Evolutionary conservation across 805 yeast genomes (phyloP).

Genomic region (Saccharomycopsis sp.): DNA sequence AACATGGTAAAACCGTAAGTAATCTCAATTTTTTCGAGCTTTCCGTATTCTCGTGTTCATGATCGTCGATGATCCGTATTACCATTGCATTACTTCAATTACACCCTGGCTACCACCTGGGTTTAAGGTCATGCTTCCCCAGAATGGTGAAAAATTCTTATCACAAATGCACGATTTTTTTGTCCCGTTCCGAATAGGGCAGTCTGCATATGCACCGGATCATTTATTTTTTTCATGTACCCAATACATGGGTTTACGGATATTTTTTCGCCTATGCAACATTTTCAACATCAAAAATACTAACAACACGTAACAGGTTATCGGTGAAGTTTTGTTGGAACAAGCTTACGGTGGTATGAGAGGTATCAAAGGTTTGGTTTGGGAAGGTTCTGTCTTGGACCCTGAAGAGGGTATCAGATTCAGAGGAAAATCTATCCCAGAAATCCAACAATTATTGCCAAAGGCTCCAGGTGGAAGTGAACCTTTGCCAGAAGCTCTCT

Average conservation of each 20-base stretch:
- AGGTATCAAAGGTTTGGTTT: constrained; percentile 77
- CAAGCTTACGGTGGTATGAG: constrained; percentile 92
- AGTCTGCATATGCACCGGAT: no score
- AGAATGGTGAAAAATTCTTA: no score
- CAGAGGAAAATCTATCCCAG: constrained; percentile 81
- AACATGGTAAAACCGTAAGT: constrained; percentile 62
- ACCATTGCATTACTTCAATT: no score
- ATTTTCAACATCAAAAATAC: no score
- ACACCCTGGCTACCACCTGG: no score
- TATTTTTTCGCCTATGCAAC: no score
- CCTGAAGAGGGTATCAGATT: constrained; percentile 82
- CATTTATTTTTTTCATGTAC: no score
- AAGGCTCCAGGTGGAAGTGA: constrained; percentile 61
- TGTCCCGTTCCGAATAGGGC: no score
- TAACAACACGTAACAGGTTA: constrained; percentile 22
- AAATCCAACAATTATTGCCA: constrained; percentile 67
- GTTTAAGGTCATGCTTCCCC: no score
- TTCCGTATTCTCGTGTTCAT: neutral
- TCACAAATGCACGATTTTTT: no score
- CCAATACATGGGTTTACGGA: no score
- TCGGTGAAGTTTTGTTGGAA: constrained; percentile 68
- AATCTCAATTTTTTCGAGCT: constrained; percentile 50
- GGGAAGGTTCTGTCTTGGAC: constrained; percentile 86
- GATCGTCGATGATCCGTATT: no score
- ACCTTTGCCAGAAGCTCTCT: constrained; percentile 71